phyloP scores from a whole-genome alignment of 306 rosid species.

The Acacia crassicarpa region DNA sequence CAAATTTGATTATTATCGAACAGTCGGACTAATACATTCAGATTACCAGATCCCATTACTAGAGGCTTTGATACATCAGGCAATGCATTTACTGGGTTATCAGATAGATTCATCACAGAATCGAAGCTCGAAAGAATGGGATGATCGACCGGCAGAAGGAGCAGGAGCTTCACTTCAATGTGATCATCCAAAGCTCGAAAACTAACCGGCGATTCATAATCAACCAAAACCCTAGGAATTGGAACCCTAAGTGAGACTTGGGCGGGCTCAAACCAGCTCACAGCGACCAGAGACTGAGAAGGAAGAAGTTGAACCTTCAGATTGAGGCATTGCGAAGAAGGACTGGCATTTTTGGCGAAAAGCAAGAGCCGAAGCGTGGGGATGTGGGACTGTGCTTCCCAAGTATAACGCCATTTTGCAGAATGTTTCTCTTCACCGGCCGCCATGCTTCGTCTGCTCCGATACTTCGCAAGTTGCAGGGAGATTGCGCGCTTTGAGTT shows the following conservation, averaged over 20 bases:
- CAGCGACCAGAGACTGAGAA: constrained; percentile 45
- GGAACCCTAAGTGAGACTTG: constrained; percentile 65
- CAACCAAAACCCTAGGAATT: constrained; percentile 68
- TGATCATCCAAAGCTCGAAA: constrained; percentile 63
- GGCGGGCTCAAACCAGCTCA: constrained; percentile 44
- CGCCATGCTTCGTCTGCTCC: constrained; percentile 19
- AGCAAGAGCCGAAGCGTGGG: constrained; percentile 75
- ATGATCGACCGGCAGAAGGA: constrained; percentile 82
- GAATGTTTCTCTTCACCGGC: background rate
- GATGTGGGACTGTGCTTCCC: constrained; percentile 86
- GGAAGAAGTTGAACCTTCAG: constrained; percentile 49
- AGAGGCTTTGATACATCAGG: constrained; percentile 43
- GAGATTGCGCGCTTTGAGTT: background rate
- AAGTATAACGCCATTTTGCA: constrained; percentile 70
- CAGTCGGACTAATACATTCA: background rate
- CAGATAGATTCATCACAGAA: constrained; percentile 38
- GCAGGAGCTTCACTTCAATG: constrained; percentile 73
- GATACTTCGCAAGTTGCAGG: background rate
- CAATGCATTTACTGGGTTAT: constrained; percentile 21
- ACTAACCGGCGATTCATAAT: constrained; percentile 55
- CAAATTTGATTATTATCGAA: background rate
- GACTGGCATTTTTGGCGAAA: constrained; percentile 46
- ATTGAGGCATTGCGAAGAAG: constrained; percentile 56
- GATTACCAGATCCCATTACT: constrained; percentile 57
- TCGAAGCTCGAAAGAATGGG: constrained; percentile 53